Percentiles rank a stretch among this genome's conserved stretches.
Evolutionary conservation across 148 eudicot genomes (phyloP).

Genomic region (Drosera capensis): DNA sequence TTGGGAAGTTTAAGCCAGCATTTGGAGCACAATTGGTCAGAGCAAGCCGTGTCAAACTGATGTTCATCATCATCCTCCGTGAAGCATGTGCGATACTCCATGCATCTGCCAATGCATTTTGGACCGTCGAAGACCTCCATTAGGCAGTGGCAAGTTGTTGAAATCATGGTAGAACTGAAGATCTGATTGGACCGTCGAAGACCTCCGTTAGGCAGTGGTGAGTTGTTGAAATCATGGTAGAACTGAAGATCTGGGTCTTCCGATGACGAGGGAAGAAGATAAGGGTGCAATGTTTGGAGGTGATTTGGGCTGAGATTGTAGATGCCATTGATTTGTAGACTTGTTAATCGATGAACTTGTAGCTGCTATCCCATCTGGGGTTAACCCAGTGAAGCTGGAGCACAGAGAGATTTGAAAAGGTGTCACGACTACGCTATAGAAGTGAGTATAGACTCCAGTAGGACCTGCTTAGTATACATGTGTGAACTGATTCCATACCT

Average conservation of each 20-base stretch:
- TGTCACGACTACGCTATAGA: no score
- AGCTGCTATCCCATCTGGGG: constrained; percentile 40
- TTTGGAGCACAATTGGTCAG: constrained; percentile 31
- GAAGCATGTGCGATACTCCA: constrained; percentile 46
- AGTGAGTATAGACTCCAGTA: no score
- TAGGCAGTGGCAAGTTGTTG: constrained; percentile 3
- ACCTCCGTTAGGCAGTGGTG: constrained; percentile 17
- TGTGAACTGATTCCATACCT: no score
- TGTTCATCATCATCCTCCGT: constrained; percentile 17
- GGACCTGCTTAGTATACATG: no score
- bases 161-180: no score
- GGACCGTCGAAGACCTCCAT: constrained; percentile 35
- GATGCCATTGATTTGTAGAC: constrained; percentile 43
- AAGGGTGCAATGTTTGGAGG: constrained; percentile 24
- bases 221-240: constrained; percentile 14
- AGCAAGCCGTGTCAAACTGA: constrained; percentile 33
- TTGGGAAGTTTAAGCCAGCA: constrained; percentile 65
- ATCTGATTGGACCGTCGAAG: constrained; percentile 36
- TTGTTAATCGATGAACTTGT: constrained; percentile 16
- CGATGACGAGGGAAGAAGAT: constrained; percentile 11
- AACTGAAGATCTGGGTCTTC: neutral
- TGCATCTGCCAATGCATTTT: constrained; percentile 53
- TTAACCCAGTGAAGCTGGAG: constrained; percentile 56
- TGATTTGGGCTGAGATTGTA: constrained; percentile 34
- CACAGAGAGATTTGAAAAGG: no score